These are phyloP conservation scores for Chlamydomonas sp. DNA, from an alignment of 139 green algal genomes.

Conservation along the genomic window DNA sequence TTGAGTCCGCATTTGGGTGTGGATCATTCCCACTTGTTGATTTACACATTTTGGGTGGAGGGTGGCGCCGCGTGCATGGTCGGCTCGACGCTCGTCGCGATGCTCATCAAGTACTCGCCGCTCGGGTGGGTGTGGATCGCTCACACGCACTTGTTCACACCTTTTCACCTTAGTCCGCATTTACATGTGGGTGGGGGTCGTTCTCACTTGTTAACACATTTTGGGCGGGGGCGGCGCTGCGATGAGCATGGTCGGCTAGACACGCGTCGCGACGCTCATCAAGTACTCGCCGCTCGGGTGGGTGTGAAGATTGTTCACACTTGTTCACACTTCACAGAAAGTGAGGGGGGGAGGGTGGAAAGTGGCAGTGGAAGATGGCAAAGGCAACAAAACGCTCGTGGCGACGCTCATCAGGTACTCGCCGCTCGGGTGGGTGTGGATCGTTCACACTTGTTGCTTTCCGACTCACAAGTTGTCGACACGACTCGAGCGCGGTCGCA, in stretches of 20 bases:
- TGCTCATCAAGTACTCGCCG: conserved; percentile 5
- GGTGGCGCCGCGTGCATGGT: conserved; percentile 45
- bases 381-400: conserved; percentile 34
- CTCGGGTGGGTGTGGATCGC: not conserved
- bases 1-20: not conserved
- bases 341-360: too few species aligned
- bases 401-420: conserved; percentile 26
- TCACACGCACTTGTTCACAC: not conserved
- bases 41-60: too few species aligned
- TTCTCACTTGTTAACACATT: too few species aligned
- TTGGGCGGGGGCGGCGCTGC: too few species aligned
- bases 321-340: not conserved
- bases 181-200: too few species aligned
- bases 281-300: conserved; percentile 28
- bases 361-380: too few species aligned
- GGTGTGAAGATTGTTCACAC: not conserved
- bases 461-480: too few species aligned
- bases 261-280: conserved; percentile 25
- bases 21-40: not conserved
- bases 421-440: conserved; percentile 20
- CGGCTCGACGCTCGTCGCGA: conserved; percentile 28
- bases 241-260: conserved; percentile 39
- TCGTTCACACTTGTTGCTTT: not conserved
- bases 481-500: too few species aligned
- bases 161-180: too few species aligned